Conservation (phyloP, 257 asterid genomes). For the Marsdenia floribunda region DNA sequence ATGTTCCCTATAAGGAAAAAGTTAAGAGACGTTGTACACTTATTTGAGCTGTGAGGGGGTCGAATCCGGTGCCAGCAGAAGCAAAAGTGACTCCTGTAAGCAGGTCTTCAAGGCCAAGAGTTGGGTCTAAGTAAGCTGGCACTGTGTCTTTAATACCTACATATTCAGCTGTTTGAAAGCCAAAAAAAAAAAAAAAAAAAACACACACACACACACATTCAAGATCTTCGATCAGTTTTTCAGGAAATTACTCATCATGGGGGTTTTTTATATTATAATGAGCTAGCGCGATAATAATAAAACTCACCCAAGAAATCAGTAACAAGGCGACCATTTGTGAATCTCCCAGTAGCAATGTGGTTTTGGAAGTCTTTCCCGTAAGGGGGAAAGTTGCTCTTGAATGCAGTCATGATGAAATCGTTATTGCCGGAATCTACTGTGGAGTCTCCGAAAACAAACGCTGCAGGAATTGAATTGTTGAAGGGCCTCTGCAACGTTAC, state of each 20-base stretch:
- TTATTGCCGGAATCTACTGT: constrained; percentile 80
- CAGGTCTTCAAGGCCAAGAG: constrained; percentile 51
- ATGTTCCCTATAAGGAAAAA: background rate
- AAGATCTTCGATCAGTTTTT: background rate
- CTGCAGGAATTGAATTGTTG: constrained; percentile 27
- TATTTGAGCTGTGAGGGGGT: constrained; percentile 51
- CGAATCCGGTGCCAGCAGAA: constrained; percentile 66
- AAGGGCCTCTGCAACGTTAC: background rate
- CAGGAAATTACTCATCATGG: no score
- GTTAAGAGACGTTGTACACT: background rate
- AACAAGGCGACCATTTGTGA: constrained; percentile 59
- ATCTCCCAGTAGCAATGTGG: constrained; percentile 66
- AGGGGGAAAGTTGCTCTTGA: constrained; percentile 48
- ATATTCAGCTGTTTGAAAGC: constrained; percentile 38
- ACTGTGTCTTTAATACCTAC: constrained; percentile 50
- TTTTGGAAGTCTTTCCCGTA: constrained; percentile 50
- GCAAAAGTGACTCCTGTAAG: constrained; percentile 79
- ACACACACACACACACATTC: no score
- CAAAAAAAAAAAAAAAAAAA: no score
- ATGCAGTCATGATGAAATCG: constrained; percentile 34
- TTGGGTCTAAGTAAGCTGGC: constrained; percentile 71
- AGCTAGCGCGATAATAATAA: no score
- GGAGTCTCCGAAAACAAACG: constrained; percentile 67
- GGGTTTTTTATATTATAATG: no score
- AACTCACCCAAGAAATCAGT: constrained; percentile 47